Evolutionary conservation across 2,329 filamentous ascomycete genomes (phyloP).

Genomic region (Penicillium sclerotiorum): DNA sequence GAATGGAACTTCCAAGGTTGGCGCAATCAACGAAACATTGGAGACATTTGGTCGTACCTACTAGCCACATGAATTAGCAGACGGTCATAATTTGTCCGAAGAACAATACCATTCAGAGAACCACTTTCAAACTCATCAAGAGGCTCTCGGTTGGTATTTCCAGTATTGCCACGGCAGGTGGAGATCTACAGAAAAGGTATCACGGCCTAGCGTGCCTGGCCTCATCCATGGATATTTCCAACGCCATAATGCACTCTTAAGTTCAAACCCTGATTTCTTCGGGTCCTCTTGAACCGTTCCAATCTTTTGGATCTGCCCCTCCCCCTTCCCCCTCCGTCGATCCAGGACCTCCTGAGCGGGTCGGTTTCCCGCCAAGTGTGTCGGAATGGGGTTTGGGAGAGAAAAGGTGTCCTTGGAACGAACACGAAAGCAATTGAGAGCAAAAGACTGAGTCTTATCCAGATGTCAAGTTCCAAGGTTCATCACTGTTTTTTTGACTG

Average conservation of each 20-base stretch:
- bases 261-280: neutral
- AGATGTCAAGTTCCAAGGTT: no score
- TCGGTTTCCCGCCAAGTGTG: slow-evolving; percentile 6
- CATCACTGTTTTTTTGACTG: neutral
- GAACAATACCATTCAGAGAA: no score
- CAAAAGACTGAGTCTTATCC: no score
- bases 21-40: no score
- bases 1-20: neutral
- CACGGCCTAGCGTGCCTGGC: slow-evolving; percentile 7
- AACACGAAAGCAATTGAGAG: neutral
- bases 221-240: neutral
- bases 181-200: slow-evolving; percentile 13
- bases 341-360: slow-evolving; percentile 6
- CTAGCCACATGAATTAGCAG: no score
- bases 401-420: neutral
- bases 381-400: neutral
- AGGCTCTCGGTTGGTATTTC: no score
- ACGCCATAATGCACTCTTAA: neutral
- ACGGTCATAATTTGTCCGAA: no score
- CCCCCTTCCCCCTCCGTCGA: slow-evolving; percentile 12
- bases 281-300: neutral
- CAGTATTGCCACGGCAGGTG: slow-evolving; percentile 17
- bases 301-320: neutral
- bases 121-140: no score
- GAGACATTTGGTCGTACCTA: no score